Conservation (phyloP, 2,329 filamentous ascomycete genomes). For the Hypocreales sp. region DNA sequence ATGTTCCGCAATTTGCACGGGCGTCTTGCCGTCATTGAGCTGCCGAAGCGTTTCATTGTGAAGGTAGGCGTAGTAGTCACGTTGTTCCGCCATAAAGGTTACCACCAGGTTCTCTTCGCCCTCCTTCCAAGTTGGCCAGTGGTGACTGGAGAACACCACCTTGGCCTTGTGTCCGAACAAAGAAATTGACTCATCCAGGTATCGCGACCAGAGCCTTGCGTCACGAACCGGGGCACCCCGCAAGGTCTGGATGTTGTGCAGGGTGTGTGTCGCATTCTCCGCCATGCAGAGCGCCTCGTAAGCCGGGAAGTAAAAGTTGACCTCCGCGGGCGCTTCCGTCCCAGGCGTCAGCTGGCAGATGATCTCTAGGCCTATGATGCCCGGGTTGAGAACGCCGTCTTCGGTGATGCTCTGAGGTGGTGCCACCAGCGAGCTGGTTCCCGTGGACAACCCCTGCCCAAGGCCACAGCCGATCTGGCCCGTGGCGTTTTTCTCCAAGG, state of each 20-base stretch:
- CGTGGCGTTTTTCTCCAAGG: conserved; percentile 10
- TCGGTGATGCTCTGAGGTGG: conserved; percentile 16
- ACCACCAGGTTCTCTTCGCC: conserved; percentile 7
- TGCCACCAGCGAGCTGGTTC: conserved; percentile 16
- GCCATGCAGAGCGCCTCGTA: conserved; percentile 19
- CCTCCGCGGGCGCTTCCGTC: conserved; percentile 25
- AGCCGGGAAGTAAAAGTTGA: conserved; percentile 24
- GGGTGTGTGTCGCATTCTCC: conserved; percentile 20
- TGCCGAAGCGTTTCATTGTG: conserved; percentile 23
- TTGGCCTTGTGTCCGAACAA: conserved; percentile 16
- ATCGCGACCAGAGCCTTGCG: conserved; percentile 20
- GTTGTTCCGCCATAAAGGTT: conserved; percentile 14
- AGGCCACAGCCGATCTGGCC: conserved; percentile 22
- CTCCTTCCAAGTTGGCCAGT: conserved; percentile 25
- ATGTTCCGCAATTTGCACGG: conserved; percentile 22
- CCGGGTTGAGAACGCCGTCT: conserved; percentile 12
- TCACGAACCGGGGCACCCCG: conserved; percentile 24
- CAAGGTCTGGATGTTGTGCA: conserved; percentile 26
- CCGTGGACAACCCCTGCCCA: conserved; percentile 16
- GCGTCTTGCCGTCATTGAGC: conserved; percentile 20
- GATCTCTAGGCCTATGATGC: conserved; percentile 19
- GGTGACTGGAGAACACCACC: conserved; percentile 20
- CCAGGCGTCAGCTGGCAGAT: conserved; percentile 24
- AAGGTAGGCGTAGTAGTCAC: conserved; percentile 23
- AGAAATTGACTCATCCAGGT: conserved; percentile 19